Percentiles rank a stretch among this genome's conserved stretches.
These are phyloP conservation scores for Rhizopogon roseolus DNA, from an alignment of 768 basidiomycete genomes.

Conservation along the genomic window DNA sequence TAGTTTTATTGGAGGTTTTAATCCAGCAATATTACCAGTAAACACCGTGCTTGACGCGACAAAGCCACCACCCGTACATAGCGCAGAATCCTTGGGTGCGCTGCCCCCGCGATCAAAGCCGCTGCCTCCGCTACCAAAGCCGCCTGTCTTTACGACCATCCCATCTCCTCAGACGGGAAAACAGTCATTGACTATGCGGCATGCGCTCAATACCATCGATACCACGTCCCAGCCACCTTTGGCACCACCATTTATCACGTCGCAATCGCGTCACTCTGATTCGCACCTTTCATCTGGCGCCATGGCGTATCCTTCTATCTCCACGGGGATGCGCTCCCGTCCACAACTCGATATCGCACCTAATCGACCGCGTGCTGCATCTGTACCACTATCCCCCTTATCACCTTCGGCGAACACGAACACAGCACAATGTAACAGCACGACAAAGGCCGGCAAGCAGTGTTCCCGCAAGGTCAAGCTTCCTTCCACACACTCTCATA, in stretches of 20 bases:
- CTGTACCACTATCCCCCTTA: slow-evolving; percentile 13
- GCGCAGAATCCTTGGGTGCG: slow-evolving; percentile 2
- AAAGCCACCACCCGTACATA: slow-evolving; percentile 6
- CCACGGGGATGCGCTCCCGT: slow-evolving; percentile 6
- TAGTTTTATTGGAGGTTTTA: slow-evolving; percentile 50
- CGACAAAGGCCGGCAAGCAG: slow-evolving; percentile 58
- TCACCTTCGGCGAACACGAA: slow-evolving; percentile 13
- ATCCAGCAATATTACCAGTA: slow-evolving; percentile 9
- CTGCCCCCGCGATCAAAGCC: slow-evolving; percentile 18
- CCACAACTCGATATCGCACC: slow-evolving; percentile 9
- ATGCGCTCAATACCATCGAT: slow-evolving; percentile 19
- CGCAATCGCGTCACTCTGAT: slow-evolving; percentile 29
- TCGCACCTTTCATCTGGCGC: slow-evolving; percentile 10
- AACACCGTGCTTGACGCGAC: slow-evolving; percentile 6
- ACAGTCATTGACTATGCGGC: slow-evolving; percentile 33
- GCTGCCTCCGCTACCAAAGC: slow-evolving; percentile 20
- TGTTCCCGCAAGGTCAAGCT: slow-evolving; percentile 59
- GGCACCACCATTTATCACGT: slow-evolving; percentile 12
- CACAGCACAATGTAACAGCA: slow-evolving; percentile 51
- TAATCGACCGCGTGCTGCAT: slow-evolving; percentile 15
- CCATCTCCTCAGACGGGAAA: slow-evolving; percentile 30
- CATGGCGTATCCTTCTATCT: slow-evolving; percentile 1
- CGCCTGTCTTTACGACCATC: slow-evolving; percentile 25
- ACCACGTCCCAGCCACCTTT: slow-evolving; percentile 11
- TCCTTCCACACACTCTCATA: slow-evolving; percentile 19